These are phyloP conservation scores for Trichoderma sp. DNA, from an alignment of 2,329 filamentous ascomycete species.

Conservation along the genomic window DNA sequence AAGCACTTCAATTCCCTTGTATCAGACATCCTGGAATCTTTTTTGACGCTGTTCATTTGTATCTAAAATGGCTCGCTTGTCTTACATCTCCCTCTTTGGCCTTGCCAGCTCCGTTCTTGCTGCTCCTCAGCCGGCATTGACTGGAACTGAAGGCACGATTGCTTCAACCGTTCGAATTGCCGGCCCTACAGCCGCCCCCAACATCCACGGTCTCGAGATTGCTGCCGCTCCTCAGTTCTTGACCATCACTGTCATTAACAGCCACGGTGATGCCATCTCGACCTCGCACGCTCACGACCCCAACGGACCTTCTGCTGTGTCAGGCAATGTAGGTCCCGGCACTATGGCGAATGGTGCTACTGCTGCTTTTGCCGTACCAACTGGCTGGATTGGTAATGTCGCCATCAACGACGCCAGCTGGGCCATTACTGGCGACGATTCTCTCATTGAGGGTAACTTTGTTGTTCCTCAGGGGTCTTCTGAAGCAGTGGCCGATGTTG, in stretches of 20 bases:
- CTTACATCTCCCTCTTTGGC: background rate
- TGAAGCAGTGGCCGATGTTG: background rate
- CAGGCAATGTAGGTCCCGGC: background rate
- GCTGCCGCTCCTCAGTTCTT: background rate
- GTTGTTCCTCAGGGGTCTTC: background rate
- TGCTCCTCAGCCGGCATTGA: conserved; percentile 2
- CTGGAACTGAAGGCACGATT: background rate
- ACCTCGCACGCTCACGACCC: conserved; percentile 5
- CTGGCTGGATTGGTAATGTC: background rate
- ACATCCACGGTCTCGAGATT: background rate
- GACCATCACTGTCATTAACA: conserved; percentile 3
- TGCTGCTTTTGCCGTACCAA: background rate
- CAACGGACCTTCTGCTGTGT: background rate
- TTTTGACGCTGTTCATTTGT: background rate
- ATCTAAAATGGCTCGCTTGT: background rate
- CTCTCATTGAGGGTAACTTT: conserved; percentile 8
- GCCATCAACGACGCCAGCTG: conserved; percentile 1
- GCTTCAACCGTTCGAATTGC: background rate
- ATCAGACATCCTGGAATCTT: background rate
- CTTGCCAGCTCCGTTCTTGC: background rate
- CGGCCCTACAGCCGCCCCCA: background rate
- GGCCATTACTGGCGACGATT: conserved; percentile 1
- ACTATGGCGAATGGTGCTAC: background rate
- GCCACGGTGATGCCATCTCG: conserved; percentile 3
- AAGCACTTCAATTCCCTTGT: background rate